Conservation (phyloP, 371 early-diverging fungal species). For the Dichotomocladium elegans region DNA sequence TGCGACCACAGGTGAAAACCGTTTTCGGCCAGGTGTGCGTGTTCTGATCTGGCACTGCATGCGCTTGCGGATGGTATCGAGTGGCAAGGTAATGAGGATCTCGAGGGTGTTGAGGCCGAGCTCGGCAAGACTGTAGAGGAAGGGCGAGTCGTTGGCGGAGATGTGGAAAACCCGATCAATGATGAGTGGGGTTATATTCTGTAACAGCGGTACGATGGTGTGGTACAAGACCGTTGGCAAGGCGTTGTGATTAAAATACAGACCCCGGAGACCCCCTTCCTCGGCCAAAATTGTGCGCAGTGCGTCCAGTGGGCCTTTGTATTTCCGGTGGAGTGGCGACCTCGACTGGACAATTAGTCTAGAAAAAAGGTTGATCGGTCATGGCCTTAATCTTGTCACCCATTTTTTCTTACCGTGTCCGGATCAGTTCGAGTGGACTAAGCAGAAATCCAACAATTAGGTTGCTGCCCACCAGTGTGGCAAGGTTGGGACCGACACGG, state of each 20-base stretch:
- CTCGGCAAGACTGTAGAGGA: constrained; percentile 64
- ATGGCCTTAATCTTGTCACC: neutral
- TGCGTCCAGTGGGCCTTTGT: constrained; percentile 73
- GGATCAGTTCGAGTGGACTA: constrained; percentile 78
- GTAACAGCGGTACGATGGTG: constrained; percentile 69
- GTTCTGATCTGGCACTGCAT: constrained; percentile 77
- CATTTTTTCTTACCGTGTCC: constrained; percentile 53
- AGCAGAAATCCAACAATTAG: constrained; percentile 67
- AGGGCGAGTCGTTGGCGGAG: constrained; percentile 62
- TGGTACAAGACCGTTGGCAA: constrained; percentile 78
- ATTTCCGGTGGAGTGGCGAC: constrained; percentile 70
- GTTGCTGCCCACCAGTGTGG: constrained; percentile 69
- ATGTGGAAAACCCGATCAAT: constrained; percentile 70
- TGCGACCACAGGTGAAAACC: constrained; percentile 74
- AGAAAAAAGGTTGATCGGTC: too few species aligned
- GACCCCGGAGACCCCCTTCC: constrained; percentile 74
- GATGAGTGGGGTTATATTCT: constrained; percentile 64
- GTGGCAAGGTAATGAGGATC: constrained; percentile 73
- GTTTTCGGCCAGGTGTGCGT: constrained; percentile 45
- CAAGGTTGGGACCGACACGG: constrained; percentile 60
- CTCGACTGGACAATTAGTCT: constrained; percentile 71
- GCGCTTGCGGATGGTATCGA: constrained; percentile 87
- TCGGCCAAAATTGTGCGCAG: constrained; percentile 68
- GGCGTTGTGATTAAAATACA: constrained; percentile 69
- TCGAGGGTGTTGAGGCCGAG: constrained; percentile 68